A percentile compares a stretch with the other conserved stretches of the same genome.
phyloP scores from a whole-genome alignment of 2,329 filamentous ascomycete species.

The Aspergillus tanneri region DNA sequence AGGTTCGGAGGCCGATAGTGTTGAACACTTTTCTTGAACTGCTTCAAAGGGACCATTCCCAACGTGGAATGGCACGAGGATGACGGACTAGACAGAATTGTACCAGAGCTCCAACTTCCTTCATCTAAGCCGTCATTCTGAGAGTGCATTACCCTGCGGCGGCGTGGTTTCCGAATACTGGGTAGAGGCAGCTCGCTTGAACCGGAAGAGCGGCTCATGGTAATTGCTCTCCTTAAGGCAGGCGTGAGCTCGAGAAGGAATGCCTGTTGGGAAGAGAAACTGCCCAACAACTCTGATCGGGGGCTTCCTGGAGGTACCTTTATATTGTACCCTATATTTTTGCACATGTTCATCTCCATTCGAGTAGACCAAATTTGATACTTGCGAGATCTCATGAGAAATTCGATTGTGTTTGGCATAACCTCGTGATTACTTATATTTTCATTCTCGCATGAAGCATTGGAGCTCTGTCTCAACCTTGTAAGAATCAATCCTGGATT shows the following conservation, averaged over 20 bases:
- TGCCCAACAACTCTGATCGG: constrained; percentile 27
- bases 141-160: background rate
- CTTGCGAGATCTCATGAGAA: constrained; percentile 20
- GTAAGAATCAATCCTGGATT: background rate
- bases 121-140: background rate
- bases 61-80: background rate
- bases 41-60: background rate
- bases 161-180: background rate
- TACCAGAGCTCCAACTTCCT: background rate
- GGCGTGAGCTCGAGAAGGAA: background rate
- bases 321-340: constrained; percentile 13
- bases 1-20: background rate
- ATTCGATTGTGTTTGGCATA: background rate
- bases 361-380: constrained; percentile 39
- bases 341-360: constrained; percentile 34
- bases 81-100: background rate
- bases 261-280: constrained; percentile 17
- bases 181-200: background rate
- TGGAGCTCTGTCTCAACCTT: background rate
- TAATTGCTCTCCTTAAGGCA: background rate
- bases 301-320: constrained; percentile 40
- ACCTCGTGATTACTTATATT: background rate
- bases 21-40: background rate
- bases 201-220: background rate
- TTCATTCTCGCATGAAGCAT: background rate